Evolutionary conservation across 768 basidiomycete genomes (phyloP).

Genomic region (Hericium erinaceus): DNA sequence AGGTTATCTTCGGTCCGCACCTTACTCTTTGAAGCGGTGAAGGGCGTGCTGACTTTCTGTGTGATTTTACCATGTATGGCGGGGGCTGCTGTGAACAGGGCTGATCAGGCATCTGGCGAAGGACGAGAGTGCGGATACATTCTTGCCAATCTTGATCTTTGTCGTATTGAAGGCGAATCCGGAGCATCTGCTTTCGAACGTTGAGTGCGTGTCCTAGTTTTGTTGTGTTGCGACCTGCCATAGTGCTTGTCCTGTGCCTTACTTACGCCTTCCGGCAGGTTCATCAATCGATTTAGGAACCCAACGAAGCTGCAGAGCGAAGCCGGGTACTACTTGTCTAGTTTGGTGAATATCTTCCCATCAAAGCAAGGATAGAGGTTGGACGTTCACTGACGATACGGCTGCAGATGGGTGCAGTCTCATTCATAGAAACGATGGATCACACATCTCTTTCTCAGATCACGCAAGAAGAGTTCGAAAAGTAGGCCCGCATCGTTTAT

Average conservation of each 20-base stretch:
- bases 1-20: conserved; percentile 91
- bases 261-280: conserved; percentile 36
- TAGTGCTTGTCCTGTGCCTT: not conserved
- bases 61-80: not conserved
- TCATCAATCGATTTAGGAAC: conserved; percentile 91
- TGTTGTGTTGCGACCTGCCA: not conserved
- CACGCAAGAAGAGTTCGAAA: conserved; percentile 87
- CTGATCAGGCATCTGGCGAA: conserved; percentile 79
- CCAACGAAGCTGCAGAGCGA: conserved; percentile 87
- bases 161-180: conserved; percentile 95
- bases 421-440: conserved; percentile 98
- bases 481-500: conserved; percentile 27
- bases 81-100: conserved; percentile 35
- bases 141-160: conserved; percentile 89
- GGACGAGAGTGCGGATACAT: conserved; percentile 88
- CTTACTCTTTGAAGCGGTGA: not conserved
- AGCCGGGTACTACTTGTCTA: conserved; percentile 94
- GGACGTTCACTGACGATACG: not conserved
- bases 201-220: conserved; percentile 55
- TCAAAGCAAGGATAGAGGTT: not conserved
- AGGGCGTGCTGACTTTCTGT: conserved; percentile 3
- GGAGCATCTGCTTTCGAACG: conserved; percentile 84
- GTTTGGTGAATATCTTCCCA: conserved; percentile 54
- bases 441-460: conserved; percentile 92
- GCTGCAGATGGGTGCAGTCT: conserved; percentile 84